A percentile compares a stretch with the other conserved stretches of the same genome.
These are phyloP conservation scores for Solanum bulbocastanum DNA, from an alignment of 257 asterid genomes.

Conservation along the genomic window DNA sequence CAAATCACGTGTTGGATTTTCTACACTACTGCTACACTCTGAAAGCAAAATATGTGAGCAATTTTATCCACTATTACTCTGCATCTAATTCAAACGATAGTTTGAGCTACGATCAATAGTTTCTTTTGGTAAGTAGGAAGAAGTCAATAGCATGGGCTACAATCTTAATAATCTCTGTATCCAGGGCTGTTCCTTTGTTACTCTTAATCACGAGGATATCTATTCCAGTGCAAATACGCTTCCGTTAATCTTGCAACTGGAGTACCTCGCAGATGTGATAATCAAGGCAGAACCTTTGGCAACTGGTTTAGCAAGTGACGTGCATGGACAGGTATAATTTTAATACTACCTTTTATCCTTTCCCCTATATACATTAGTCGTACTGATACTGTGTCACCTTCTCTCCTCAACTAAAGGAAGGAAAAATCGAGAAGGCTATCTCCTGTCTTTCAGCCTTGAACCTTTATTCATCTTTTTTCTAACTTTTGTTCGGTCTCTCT, in stretches of 20 bases:
- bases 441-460: not conserved
- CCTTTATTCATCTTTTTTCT: not conserved
- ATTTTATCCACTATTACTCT: not conserved
- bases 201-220: slow-evolving; percentile 74
- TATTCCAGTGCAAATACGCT: slow-evolving; percentile 46
- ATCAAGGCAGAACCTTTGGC: slow-evolving; percentile 85
- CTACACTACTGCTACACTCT: slow-evolving; percentile 68
- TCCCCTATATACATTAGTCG: not conserved
- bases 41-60: slow-evolving; percentile 67
- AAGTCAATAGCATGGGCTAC: not conserved
- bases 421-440: not conserved
- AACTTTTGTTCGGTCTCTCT: not conserved
- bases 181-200: slow-evolving; percentile 61
- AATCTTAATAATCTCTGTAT: slow-evolving; percentile 8
- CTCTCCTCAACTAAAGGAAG: not conserved
- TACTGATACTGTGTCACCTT: not conserved
- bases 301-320: slow-evolving; percentile 85
- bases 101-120: not conserved
- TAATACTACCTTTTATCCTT: not conserved
- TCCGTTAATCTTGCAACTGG: slow-evolving; percentile 52
- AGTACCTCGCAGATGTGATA: slow-evolving; percentile 58
- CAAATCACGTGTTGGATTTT: slow-evolving; percentile 66
- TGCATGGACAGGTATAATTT: slow-evolving; percentile 84
- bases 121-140: not conserved
- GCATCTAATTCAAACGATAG: not conserved